Evolutionary conservation across 345 rosid genomes (phyloP), one percentile per base, ranked within the genome.

Genomic region (Diplotaxis tenuifolia): DNA sequence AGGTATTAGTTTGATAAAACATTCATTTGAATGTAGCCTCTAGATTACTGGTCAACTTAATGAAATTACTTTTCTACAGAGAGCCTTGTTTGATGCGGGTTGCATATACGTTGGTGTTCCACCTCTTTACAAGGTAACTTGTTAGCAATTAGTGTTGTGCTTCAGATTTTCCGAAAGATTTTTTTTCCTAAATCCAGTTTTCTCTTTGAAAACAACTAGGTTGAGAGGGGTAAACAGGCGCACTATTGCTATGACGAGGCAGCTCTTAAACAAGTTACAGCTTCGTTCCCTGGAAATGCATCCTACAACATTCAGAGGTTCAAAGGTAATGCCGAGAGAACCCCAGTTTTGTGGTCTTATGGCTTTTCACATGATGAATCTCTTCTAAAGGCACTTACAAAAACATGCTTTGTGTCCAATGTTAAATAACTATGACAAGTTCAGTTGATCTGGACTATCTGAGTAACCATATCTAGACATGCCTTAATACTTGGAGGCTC

Each of bases 71-170:
- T 70, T 76, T 72, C 40, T 82, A 80, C 79, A 96, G 99, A 90
- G 84, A 84, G 84, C 95, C 54, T 84, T 96, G 59, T 96, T 90
- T 66, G 97, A 96, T 49, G 89, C 86, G 42, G 98, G 99, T 66
- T 89, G 87, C 83, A 92, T 96, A 66, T 96, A 92, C 47, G 97
- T 92, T 22, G 99, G 97, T 71, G 98, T 96, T 74, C 96, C 99
- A 19, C 99, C 99, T 18, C 88, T 96, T 71, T 96, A 82, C 87
- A 92, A 96, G 98, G 97, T 90, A 67, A 54, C 76, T 58, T 49
- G 45, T 34, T 61, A 22, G 8, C 22, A 67, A 28, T 40, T 53
- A 15, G 8, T 52, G 4, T 71, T 5, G 0, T 42, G 55, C 50
- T 74, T 22, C 21, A 8, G 38, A 68, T 67, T 42, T 67, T 15